A percentile compares a stretch with the other conserved stretches of the same genome.
Conservation (phyloP, 2,329 filamentous ascomycete species). For the Aspergillus jensenii region DNA sequence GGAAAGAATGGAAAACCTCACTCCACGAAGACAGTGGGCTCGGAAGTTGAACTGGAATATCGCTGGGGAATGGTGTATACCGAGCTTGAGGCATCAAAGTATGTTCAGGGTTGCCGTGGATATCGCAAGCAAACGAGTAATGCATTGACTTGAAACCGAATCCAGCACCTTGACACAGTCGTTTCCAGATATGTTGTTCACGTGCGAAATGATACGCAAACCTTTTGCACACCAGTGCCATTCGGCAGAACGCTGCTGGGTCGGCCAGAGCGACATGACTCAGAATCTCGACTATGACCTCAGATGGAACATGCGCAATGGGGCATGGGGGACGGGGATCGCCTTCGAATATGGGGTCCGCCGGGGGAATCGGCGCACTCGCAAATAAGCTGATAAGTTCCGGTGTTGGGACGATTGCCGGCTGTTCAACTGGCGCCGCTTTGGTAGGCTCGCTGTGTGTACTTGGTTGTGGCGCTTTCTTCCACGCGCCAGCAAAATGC, state of each 20-base stretch:
- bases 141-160: slow-evolving; percentile 83
- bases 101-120: slow-evolving; percentile 48
- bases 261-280: slow-evolving; percentile 72
- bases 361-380: slow-evolving; percentile 64
- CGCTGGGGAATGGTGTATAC: slow-evolving; percentile 38
- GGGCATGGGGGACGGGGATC: slow-evolving; percentile 75
- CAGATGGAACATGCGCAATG: slow-evolving; percentile 73
- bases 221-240: slow-evolving; percentile 80
- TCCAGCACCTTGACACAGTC: slow-evolving; percentile 66
- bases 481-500: slow-evolving; percentile 72
- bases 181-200: slow-evolving; percentile 84
- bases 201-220: slow-evolving; percentile 81
- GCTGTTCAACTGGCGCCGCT: slow-evolving; percentile 53
- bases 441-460: slow-evolving; percentile 53
- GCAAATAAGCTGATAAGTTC: slow-evolving; percentile 79
- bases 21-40: slow-evolving; percentile 52
- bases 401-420: slow-evolving; percentile 51
- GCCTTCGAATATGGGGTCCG: slow-evolving; percentile 68
- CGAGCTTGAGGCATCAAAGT: slow-evolving; percentile 28
- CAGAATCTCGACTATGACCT: slow-evolving; percentile 80
- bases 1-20: slow-evolving; percentile 76
- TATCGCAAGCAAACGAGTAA: slow-evolving; percentile 68
- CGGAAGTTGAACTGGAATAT: slow-evolving; percentile 31
- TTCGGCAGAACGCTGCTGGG: slow-evolving; percentile 71
- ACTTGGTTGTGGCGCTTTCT: slow-evolving; percentile 43